Conservation (phyloP, 2,329 filamentous ascomycete species). For the Magnaporthales sp. region DNA sequence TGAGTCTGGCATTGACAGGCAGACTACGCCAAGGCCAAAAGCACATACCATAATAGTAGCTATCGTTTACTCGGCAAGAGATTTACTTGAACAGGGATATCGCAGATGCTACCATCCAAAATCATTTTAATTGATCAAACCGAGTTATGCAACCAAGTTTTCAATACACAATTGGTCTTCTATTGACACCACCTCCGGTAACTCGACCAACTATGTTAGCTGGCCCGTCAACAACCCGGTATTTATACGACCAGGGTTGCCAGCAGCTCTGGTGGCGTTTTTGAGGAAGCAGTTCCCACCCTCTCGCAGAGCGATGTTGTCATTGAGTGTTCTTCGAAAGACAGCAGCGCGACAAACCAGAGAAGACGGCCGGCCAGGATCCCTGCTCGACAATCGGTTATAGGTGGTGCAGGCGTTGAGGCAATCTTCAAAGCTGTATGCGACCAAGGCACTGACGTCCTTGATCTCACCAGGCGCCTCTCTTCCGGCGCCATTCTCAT, state of each 20-base stretch:
- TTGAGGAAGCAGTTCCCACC: conserved; percentile 1
- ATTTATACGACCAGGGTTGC: neutral
- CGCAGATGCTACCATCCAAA: no score
- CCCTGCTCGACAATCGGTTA: neutral
- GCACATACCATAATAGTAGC: no score
- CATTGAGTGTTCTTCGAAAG: neutral
- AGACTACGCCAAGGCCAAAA: no score
- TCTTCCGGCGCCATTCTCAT: neutral
- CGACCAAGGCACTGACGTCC: conserved; percentile 7
- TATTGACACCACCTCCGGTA: neutral
- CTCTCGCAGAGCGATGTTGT: neutral
- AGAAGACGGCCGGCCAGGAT: neutral
- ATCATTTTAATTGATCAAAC: no score
- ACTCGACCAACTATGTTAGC: neutral
- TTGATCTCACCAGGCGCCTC: neutral
- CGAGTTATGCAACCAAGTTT: no score
- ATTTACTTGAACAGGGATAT: neutral
- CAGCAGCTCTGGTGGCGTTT: neutral
- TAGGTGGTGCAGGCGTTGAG: neutral
- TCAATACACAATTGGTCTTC: no score
- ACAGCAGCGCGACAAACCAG: neutral
- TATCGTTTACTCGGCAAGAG: no score
- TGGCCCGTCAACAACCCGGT: neutral
- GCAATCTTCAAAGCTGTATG: conserved; percentile 3
- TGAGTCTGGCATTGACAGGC: no score